These are phyloP conservation scores for Primulina tabacum DNA, from an alignment of 257 asterid genomes.

Conservation along the genomic window DNA sequence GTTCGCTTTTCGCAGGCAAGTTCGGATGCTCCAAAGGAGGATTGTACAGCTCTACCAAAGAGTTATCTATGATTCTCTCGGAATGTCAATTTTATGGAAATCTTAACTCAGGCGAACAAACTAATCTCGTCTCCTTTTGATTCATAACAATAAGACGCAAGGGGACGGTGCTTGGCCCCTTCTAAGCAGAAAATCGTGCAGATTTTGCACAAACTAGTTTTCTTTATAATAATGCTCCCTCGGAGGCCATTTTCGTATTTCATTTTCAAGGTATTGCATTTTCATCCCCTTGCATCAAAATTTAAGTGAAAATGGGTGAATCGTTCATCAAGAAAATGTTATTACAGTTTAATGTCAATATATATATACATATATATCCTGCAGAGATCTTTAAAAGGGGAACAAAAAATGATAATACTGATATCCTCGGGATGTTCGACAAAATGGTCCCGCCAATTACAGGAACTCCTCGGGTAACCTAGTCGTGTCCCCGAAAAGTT, in stretches of 20 bases:
- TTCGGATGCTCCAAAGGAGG: conserved; percentile 52
- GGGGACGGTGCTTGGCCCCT: background rate
- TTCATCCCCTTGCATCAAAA: background rate
- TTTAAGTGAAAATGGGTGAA: background rate
- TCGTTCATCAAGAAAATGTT: too few species aligned
- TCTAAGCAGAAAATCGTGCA: background rate
- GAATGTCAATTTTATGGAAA: background rate
- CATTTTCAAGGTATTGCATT: too few species aligned
- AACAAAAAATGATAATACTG: too few species aligned
- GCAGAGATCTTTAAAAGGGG: background rate
- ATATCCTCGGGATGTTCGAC: too few species aligned
- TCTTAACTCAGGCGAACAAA: background rate
- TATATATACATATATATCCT: too few species aligned
- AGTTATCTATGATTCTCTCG: conserved; percentile 24
- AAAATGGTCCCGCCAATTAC: background rate
- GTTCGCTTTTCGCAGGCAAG: conserved; percentile 49
- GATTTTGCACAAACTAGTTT: background rate
- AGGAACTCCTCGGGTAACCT: background rate
- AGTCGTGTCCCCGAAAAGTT: background rate
- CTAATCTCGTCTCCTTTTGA: background rate
- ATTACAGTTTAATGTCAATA: too few species aligned
- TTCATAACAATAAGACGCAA: background rate
- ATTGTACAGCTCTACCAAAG: conserved; percentile 65
- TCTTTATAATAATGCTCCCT: too few species aligned
- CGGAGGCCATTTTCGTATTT: background rate